Conservation (phyloP, 2,329 filamentous ascomycete genomes). For the Neonectria faginata region DNA sequence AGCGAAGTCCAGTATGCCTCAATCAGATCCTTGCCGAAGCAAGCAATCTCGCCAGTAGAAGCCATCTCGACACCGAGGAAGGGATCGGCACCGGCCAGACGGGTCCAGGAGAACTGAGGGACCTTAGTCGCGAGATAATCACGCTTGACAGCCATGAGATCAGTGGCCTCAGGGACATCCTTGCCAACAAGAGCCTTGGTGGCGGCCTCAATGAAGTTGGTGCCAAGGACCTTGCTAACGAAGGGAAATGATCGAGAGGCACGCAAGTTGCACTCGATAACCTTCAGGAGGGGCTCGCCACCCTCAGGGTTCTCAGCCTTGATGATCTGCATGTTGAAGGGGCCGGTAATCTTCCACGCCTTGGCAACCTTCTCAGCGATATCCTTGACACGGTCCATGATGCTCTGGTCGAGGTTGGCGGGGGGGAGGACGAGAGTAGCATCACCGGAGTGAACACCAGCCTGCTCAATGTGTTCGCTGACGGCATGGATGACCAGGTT, state of each 20-base stretch:
- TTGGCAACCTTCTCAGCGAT: constrained; percentile 97
- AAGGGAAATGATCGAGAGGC: constrained; percentile 98
- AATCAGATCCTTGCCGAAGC: constrained; percentile 94
- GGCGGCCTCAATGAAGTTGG: constrained; percentile 96
- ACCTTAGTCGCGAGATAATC: constrained; percentile 98
- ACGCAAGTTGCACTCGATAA: constrained; percentile 98
- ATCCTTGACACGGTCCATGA: constrained; percentile 90
- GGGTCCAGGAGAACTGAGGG: constrained; percentile 98
- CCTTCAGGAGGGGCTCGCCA: constrained; percentile 83
- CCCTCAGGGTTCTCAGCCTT: constrained; percentile 84
- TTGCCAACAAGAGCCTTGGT: constrained; percentile 91
- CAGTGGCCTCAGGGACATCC: constrained; percentile 84
- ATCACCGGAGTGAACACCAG: constrained; percentile 97
- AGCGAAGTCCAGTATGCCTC: constrained; percentile 98
- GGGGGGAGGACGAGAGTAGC: constrained; percentile 95
- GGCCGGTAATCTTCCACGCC: constrained; percentile 96
- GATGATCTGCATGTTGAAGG: constrained; percentile 99
- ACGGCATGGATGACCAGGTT: constrained; percentile 92
- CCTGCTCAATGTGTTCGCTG: constrained; percentile 95
- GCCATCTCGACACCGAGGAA: constrained; percentile 99
- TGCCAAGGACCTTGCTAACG: constrained; percentile 94
- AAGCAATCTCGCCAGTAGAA: constrained; percentile 97
- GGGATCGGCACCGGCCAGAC: constrained; percentile 94
- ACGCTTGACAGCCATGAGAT: constrained; percentile 89
- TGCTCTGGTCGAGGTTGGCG: constrained; percentile 78